phyloP scores from a whole-genome alignment of 176 grass and related monocot genomes.

The Zizania latifolia region DNA sequence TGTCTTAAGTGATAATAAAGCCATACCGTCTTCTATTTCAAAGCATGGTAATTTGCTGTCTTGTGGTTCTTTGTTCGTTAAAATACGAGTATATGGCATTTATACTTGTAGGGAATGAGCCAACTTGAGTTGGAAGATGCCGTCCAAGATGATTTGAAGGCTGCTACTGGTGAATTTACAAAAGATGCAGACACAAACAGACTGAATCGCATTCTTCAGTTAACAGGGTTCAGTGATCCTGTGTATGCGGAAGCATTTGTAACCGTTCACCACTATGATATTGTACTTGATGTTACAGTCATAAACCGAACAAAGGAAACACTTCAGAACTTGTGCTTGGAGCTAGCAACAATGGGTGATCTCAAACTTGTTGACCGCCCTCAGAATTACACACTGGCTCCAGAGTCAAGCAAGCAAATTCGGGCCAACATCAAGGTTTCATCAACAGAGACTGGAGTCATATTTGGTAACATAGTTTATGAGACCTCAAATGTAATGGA shows the following conservation, averaged over 20 bases:
- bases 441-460: slow-evolving; percentile 70
- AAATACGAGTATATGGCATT: neutral
- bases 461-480: slow-evolving; percentile 67
- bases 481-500: slow-evolving; percentile 71
- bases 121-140: slow-evolving; percentile 66
- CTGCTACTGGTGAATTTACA: slow-evolving; percentile 60
- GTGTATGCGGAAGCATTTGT: slow-evolving; percentile 69
- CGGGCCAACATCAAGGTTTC: slow-evolving; percentile 71
- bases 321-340: slow-evolving; percentile 65
- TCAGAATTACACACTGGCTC: slow-evolving; percentile 59
- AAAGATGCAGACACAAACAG: slow-evolving; percentile 49
- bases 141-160: slow-evolving; percentile 64
- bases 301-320: slow-evolving; percentile 62
- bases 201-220: slow-evolving; percentile 58
- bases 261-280: slow-evolving; percentile 64
- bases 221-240: slow-evolving; percentile 63
- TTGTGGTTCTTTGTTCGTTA: neutral
- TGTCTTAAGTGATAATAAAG: neutral
- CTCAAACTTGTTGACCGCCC: slow-evolving; percentile 71
- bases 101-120: slow-evolving; percentile 51
- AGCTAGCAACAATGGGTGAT: slow-evolving; percentile 63
- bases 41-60: neutral
- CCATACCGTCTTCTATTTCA: neutral
- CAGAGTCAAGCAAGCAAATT: slow-evolving; percentile 63
- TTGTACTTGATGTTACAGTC: slow-evolving; percentile 65